phyloP scores from a whole-genome alignment of 371 early-diverging fungal species.

The Apophysomyces sp. region DNA sequence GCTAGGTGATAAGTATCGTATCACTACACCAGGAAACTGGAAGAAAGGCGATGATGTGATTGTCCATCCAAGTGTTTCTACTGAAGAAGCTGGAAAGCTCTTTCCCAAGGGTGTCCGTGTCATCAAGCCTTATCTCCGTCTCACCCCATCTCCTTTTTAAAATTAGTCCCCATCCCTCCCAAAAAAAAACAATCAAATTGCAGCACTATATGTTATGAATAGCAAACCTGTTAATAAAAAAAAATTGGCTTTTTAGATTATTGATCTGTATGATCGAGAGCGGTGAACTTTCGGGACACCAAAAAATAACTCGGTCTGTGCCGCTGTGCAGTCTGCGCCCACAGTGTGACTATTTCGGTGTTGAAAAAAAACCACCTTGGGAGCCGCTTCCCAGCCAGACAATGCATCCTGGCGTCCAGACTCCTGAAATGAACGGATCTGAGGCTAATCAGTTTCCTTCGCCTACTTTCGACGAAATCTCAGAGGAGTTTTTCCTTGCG shows the following conservation, averaged over 20 bases:
- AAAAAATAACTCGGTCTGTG: too few species aligned
- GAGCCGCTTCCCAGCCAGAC: too few species aligned
- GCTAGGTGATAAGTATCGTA: conserved; percentile 80
- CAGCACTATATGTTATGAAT: too few species aligned
- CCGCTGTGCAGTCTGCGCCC: too few species aligned
- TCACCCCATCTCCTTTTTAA: conserved; percentile 60
- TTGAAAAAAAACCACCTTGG: too few species aligned
- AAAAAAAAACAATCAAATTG: not conserved
- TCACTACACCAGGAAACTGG: conserved; percentile 97
- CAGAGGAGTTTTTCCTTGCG: not conserved
- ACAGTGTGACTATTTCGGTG: too few species aligned
- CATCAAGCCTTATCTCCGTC: conserved; percentile 86
- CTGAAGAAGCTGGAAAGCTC: conserved; percentile 78
- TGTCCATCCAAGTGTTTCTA: conserved; percentile 81
- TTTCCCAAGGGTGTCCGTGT: conserved; percentile 82
- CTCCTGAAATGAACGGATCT: not conserved
- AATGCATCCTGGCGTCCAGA: too few species aligned
- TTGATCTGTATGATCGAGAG: too few species aligned
- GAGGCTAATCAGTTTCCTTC: not conserved
- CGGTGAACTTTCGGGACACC: too few species aligned
- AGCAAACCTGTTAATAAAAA: too few species aligned
- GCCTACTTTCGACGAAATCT: not conserved
- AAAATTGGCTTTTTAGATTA: too few species aligned
- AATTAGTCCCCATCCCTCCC: not conserved
- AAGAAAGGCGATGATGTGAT: conserved; percentile 86